These are phyloP conservation scores for Malus hybrid DNA, from an alignment of 331 rosid genomes.

Conservation along the genomic window DNA sequence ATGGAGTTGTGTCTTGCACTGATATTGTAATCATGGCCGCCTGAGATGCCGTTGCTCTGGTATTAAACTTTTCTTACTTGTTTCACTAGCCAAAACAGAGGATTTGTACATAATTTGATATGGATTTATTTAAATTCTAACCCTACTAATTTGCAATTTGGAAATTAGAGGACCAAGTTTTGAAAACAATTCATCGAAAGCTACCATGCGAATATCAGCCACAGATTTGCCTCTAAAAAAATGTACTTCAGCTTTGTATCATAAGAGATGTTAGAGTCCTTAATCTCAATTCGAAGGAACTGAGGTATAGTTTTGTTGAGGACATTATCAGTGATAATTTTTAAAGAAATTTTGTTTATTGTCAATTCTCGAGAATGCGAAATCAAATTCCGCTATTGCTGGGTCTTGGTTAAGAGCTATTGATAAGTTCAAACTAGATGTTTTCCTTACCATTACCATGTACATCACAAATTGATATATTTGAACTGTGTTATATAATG, in stretches of 20 bases:
- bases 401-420: neutral
- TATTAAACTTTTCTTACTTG: neutral
- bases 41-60: constrained; percentile 81
- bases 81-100: neutral
- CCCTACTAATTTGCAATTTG: neutral
- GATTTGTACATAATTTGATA: neutral
- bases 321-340: neutral
- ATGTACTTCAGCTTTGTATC: neutral
- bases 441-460: neutral
- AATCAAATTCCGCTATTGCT: neutral
- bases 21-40: constrained; percentile 81
- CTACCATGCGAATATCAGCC: neutral
- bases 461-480: neutral
- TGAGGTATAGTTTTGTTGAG: neutral
- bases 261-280: neutral
- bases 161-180: neutral
- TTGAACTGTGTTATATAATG: too few species aligned
- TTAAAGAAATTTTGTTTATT: neutral
- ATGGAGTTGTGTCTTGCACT: constrained; percentile 87
- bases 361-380: neutral
- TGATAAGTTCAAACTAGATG: neutral
- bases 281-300: neutral
- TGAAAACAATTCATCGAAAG: too few species aligned
- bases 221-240: neutral
- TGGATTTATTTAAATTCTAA: neutral